These are phyloP conservation scores for Rhodomyrtus psidioides DNA, from an alignment of 441 rosid species.

Conservation along the genomic window DNA sequence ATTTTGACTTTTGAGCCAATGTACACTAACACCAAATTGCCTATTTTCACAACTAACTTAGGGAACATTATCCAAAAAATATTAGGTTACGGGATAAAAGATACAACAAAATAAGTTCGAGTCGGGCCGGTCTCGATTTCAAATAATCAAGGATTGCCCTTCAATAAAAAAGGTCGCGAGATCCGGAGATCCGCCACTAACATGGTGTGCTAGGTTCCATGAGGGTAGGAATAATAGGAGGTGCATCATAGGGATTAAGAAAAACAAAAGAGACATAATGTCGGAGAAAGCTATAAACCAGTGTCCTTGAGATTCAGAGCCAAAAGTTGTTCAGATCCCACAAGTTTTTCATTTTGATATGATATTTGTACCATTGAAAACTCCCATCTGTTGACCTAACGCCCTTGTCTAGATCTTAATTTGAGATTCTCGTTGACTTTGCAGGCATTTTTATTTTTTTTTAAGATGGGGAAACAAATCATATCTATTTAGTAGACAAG, in stretches of 20 bases:
- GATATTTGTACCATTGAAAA: not conserved
- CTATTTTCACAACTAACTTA: not conserved
- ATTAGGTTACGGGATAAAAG: not conserved
- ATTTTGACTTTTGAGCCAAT: not conserved
- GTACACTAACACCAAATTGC: not conserved
- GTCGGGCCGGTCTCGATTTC: not conserved
- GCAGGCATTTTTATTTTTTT: not conserved
- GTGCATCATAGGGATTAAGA: conserved; percentile 5
- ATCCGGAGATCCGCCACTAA: conserved; percentile 1
- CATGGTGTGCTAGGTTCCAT: not conserved
- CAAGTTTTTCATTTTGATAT: not conserved
- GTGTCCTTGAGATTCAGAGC: not conserved
- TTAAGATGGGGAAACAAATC: not conserved
- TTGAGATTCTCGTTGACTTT: conserved; percentile 36
- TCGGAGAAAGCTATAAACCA: not conserved
- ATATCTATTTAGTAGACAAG: not conserved
- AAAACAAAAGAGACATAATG: not conserved
- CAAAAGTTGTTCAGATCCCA: not conserved
- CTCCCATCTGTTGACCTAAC: conserved; percentile 16
- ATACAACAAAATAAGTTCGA: conserved; percentile 9
- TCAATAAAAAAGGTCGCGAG: not conserved
- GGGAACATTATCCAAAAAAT: not conserved
- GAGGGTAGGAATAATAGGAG: conserved; percentile 9
- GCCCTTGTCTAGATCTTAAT: conserved; percentile 27
- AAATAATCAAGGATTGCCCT: not conserved